These are phyloP conservation scores for Claviceps sp. DNA, from an alignment of 2,329 filamentous ascomycete species.

Conservation along the genomic window DNA sequence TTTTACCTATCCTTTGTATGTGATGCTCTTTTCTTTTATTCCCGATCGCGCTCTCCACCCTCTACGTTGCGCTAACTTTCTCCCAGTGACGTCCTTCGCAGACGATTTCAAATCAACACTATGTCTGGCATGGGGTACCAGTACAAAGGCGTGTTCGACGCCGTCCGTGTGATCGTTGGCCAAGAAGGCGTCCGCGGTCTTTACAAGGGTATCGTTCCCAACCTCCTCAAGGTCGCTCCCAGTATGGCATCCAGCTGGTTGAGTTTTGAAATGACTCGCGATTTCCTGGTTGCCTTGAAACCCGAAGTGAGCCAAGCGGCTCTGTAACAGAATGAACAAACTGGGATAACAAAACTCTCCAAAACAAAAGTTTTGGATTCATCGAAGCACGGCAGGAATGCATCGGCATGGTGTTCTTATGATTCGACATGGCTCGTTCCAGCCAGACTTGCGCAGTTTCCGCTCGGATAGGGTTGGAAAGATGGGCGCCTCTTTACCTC, in stretches of 20 bases:
- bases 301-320: slow-evolving; percentile 22
- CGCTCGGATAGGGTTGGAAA: not conserved
- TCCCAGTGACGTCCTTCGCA: slow-evolving; percentile 70
- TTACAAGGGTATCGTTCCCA: slow-evolving; percentile 93
- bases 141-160: slow-evolving; percentile 78
- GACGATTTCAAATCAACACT: slow-evolving; percentile 96
- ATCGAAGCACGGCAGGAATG: not conserved
- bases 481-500: not conserved
- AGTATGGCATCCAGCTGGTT: slow-evolving; percentile 99
- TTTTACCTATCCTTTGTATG: slow-evolving; percentile 95
- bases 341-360: too few species aligned
- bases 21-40: slow-evolving; percentile 8
- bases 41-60: not conserved
- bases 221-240: slow-evolving; percentile 89
- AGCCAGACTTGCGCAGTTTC: not conserved
- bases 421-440: not conserved
- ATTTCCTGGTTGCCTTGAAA: slow-evolving; percentile 59
- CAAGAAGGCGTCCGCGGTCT: slow-evolving; percentile 76
- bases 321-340: slow-evolving; percentile 12
- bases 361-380: not conserved
- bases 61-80: slow-evolving; percentile 8
- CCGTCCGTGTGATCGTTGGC: slow-evolving; percentile 64
- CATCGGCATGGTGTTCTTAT: slow-evolving; percentile 1
- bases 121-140: slow-evolving; percentile 98
- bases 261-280: slow-evolving; percentile 86